phyloP scores from a whole-genome alignment of 2,329 filamentous ascomycete genomes.

The Eutypella sp. region DNA sequence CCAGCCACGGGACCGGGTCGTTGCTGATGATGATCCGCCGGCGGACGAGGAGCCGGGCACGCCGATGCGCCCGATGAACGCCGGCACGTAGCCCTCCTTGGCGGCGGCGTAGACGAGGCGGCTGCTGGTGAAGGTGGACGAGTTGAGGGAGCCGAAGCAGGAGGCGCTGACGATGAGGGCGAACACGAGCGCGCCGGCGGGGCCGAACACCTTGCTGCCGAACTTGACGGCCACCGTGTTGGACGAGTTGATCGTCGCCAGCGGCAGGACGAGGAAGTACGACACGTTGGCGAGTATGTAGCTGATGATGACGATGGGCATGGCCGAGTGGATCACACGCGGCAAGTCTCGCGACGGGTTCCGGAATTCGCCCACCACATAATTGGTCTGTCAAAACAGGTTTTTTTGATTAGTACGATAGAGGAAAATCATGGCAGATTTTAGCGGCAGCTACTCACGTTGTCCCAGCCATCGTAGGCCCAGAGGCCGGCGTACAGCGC shows the following conservation, averaged over 20 bases:
- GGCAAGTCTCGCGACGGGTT: slow-evolving; percentile 87
- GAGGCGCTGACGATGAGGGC: slow-evolving; percentile 86
- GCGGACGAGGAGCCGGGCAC: slow-evolving; percentile 43
- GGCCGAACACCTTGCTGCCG: slow-evolving; percentile 82
- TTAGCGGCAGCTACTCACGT: slow-evolving; percentile 54
- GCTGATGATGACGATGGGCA: slow-evolving; percentile 85
- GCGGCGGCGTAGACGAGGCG: slow-evolving; percentile 90
- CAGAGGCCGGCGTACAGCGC: slow-evolving; percentile 93
- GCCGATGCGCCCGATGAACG: slow-evolving; percentile 78
- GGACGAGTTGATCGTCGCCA: slow-evolving; percentile 72
- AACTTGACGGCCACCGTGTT: slow-evolving; percentile 98
- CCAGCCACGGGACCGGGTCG: slow-evolving; percentile 49
- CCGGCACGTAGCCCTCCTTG: slow-evolving; percentile 89
- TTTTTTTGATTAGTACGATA: slow-evolving; percentile 27
- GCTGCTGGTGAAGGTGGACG: slow-evolving; percentile 87
- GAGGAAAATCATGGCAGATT: neutral
- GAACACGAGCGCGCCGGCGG: slow-evolving; percentile 73
- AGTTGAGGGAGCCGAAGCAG: slow-evolving; percentile 93
- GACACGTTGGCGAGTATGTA: slow-evolving; percentile 89
- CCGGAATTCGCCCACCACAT: slow-evolving; percentile 94
- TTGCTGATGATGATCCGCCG: slow-evolving; percentile 38
- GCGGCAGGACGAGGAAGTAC: slow-evolving; percentile 90
- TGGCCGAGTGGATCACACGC: slow-evolving; percentile 90
- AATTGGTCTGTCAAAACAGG: slow-evolving; percentile 67
- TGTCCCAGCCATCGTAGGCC: slow-evolving; percentile 99